Evolutionary conservation across 495 filamentous ascomycete genomes (phyloP).

Genomic region (Neurospora sp.): DNA sequence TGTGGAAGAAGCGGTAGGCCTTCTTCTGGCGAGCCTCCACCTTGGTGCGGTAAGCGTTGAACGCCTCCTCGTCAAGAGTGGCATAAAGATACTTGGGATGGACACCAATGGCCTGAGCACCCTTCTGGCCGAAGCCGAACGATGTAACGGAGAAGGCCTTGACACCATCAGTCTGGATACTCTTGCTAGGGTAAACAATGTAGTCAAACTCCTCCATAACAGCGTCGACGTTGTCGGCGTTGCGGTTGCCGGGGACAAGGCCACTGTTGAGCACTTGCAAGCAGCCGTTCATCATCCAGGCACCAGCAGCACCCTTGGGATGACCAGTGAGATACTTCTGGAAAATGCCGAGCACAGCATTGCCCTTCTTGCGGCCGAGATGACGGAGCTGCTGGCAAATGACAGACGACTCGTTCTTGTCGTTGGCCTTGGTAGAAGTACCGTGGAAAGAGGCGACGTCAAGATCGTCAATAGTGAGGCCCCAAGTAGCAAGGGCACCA

Average conservation of each 20-base stretch:
- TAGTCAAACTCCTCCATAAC: constrained; percentile 95
- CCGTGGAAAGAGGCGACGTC: constrained; percentile 96
- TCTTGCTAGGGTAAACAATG: constrained; percentile 91
- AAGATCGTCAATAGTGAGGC: constrained; percentile 93
- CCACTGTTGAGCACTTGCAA: constrained; percentile 90
- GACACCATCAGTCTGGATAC: constrained; percentile 93
- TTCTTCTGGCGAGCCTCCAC: constrained; percentile 92
- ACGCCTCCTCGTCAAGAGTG: constrained; percentile 79
- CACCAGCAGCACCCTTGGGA: constrained; percentile 97
- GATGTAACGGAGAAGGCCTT: constrained; percentile 98
- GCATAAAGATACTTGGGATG: constrained; percentile 95
- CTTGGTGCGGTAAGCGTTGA: constrained; percentile 71
- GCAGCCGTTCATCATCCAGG: constrained; percentile 99
- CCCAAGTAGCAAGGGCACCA: constrained; percentile 93
- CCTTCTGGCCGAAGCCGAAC: constrained; percentile 99
- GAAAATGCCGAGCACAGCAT: constrained; percentile 94
- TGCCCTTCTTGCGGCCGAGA: constrained; percentile 89
- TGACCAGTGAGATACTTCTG: constrained; percentile 99
- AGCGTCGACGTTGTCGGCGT: constrained; percentile 94
- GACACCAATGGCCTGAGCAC: constrained; percentile 92
- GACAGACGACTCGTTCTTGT: constrained; percentile 99
- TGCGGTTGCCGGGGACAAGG: constrained; percentile 91
- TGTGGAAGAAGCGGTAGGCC: constrained; percentile 96
- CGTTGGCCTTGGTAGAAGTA: constrained; percentile 95
- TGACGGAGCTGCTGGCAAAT: constrained; percentile 95